Base-by-base conservation (phyloP, 495 filamentous ascomycete genomes). In the Penicillium cosmopolitanum region DNA sequence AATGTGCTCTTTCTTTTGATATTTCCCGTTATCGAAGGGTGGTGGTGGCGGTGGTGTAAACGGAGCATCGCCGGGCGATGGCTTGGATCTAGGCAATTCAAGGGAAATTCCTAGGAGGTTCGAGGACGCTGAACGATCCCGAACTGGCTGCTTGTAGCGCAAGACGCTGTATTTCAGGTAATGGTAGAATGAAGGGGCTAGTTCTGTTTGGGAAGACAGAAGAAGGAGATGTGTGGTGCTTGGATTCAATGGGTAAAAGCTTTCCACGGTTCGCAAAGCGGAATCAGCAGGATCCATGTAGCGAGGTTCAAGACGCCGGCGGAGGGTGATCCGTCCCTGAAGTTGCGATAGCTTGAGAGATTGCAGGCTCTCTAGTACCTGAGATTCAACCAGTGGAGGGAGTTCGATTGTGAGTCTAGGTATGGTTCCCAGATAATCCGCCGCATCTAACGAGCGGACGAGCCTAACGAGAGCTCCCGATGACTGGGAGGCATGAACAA, bases 371-470 rank as follows among this genome's bases (percentile, higher is more conserved):
- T 69, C 68, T 54, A 80, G 77, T 19, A 87, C 85, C 6, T 82
- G 79, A 38, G 69, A 62, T 57, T 94, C 90, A 8, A 91, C 75
- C 34, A 81, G 72, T 54, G 82, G 73, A 6, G 92, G 89, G 21
- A 96, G 83, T 64, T 96, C 92, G 55, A 96, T 85, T 12, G 90
- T 93, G 18, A 96, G 70, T 66, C 86, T 82, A 2, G 92, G 92
- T 7, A 77, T 66, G 11, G 83, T 78, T 4, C 85, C 85, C 56
- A 86, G 83, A 67, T 89, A 93, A 60, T 96, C 91, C 1, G 91
- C 90, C 8, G 76, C 76, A 62, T 85, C 76, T 16, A 96, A 77
- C 18, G 91, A 93, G 54, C 82, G 82, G 1, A 96, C 77, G 19
- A 96, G 78, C 50, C 89, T 81, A 23, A 90, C 84, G 16, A 96